These are phyloP conservation scores for Volvox africanus DNA, from an alignment of 139 green algal genomes.

Conservation along the genomic window DNA sequence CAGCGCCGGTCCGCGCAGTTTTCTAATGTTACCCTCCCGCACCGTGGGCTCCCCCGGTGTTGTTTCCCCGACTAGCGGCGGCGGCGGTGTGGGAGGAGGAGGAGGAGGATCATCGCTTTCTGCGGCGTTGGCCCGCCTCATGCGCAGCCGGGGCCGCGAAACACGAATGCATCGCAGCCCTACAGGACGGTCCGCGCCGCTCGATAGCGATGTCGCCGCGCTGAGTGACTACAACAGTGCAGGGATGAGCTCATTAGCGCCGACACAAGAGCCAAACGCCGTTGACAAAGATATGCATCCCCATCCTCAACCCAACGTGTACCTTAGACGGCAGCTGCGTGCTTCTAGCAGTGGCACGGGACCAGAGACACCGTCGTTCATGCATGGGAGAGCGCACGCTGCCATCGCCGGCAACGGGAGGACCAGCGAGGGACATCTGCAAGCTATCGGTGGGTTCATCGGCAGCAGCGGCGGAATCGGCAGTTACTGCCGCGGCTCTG, in stretches of 20 bases:
- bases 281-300: neutral
- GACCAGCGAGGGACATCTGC: neutral
- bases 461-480: neutral
- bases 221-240: neutral
- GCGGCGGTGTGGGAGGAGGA: neutral
- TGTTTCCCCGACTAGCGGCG: neutral
- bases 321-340: neutral
- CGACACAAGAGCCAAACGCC: neutral
- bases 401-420: neutral
- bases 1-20: neutral
- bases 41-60: neutral
- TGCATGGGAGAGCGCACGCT: neutral
- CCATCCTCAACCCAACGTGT: no score
- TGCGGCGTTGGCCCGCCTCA: slow-evolving; percentile 5
- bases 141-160: neutral
- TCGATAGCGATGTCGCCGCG: neutral
- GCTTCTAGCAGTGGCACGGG: neutral
- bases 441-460: neutral
- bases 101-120: neutral
- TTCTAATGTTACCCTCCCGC: neutral
- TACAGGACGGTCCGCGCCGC: neutral
- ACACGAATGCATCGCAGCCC: slow-evolving; percentile 8
- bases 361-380: neutral
- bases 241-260: no score
- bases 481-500: neutral